A percentile compares a stretch with the other conserved stretches of the same genome.
Conservation (phyloP, 805 yeast species). For the Pichia ethanolica region DNA sequence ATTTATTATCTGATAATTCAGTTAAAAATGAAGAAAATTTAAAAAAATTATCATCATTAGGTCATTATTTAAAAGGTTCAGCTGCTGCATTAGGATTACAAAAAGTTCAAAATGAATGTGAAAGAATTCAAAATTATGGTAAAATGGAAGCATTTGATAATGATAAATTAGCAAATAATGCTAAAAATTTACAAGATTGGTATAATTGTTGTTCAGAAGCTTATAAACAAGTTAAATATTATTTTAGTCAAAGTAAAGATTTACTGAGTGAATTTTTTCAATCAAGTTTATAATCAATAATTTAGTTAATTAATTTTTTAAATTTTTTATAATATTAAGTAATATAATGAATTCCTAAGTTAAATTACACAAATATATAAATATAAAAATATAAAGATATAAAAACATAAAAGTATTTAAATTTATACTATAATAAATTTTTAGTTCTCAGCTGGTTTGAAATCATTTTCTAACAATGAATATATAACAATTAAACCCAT, state of each 20-base stretch:
- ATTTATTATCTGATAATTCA: constrained; percentile 30
- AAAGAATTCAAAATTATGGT: constrained; percentile 87
- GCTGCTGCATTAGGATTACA: constrained; percentile 89
- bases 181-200: constrained; percentile 28
- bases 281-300: neutral
- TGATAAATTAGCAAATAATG: constrained; percentile 22
- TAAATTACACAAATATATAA: too few relatives aligned
- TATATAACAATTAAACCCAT: constrained; percentile 65
- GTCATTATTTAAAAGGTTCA: constrained; percentile 92
- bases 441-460: neutral
- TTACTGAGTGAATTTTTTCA: constrained; percentile 48
- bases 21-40: constrained; percentile 34
- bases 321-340: neutral
- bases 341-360: too few relatives aligned
- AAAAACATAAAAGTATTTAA: too few relatives aligned
- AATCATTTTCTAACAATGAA: constrained; percentile 36
- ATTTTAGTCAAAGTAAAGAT: constrained; percentile 41
- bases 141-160: constrained; percentile 32
- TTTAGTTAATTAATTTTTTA: too few relatives aligned
- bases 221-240: constrained; percentile 41
- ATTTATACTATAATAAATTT: too few relatives aligned
- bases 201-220: constrained; percentile 45
- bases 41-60: constrained; percentile 59
- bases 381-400: too few relatives aligned
- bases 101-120: constrained; percentile 81